Base-by-base conservation (phyloP, 352 stramenopile species). In the Thalassiosira pacifica region DNA sequence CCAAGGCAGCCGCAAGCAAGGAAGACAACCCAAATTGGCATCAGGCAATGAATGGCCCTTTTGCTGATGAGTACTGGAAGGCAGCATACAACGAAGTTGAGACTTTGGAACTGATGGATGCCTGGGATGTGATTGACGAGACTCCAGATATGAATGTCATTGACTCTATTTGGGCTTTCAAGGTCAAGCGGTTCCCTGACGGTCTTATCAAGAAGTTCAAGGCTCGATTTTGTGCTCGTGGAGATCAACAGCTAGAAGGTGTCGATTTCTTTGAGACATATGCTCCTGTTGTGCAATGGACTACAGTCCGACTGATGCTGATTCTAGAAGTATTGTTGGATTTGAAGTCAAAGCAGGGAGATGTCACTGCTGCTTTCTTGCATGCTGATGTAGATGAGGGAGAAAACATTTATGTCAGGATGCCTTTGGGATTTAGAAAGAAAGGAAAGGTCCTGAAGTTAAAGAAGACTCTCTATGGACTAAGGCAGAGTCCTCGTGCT, bases 181-280 rank as follows among this genome's bases (percentile, higher is more conserved):
- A 68, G 26, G 42, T 22, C 29, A 89, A 91, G 52, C 48, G 67
- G 1, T 81, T 69, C 26, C 83, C 86, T 9, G 66, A 83, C 67
- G 86, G 86, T 26, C 11, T 32, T 0, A 68, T 91, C 0, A 68
- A 57, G 22, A 91, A 91, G 55, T 75, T 86, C 48, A 90, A 91
- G 65, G 86, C 68, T 8, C 3, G 32, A 24, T 32, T 24, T 32
- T 55, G 31, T 26, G 40, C 19, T 32, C 27, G 4, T 57, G 63
- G 37, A 9, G 34, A 68, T 68, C 18, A 48, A 45, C 60, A 48
- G 19, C 9, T 48, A 22, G 45, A 57, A 57, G 45, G 45, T 4
- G n/a, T 57, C n/a, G 45, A 57, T n/a, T 22, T 57, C 10, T 57
- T 57, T 57, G 45, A 57, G 16, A 57, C 45, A 18, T 57, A 57